Conservation (phyloP, 768 basidiomycete genomes). For the Asterophora parasitica region DNA sequence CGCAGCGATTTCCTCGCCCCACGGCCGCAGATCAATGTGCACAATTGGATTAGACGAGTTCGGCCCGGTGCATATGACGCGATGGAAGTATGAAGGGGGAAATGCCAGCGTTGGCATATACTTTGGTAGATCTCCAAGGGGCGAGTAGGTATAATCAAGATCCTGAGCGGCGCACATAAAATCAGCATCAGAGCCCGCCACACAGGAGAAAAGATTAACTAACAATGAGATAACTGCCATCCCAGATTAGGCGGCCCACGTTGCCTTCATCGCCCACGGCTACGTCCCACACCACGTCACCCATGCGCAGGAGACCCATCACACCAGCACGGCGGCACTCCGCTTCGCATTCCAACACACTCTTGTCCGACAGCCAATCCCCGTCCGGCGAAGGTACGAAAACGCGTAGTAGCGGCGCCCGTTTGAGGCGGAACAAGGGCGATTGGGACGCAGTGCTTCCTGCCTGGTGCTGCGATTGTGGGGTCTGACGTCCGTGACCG, state of each 20-base stretch:
- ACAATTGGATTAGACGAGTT: slow-evolving; percentile 53
- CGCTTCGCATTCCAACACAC: slow-evolving; percentile 76
- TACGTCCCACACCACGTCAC: slow-evolving; percentile 85
- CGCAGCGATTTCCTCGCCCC: slow-evolving; percentile 71
- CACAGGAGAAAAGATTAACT: slow-evolving; percentile 28
- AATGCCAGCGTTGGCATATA: slow-evolving; percentile 79
- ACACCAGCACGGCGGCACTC: slow-evolving; percentile 73
- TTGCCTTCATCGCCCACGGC: slow-evolving; percentile 86
- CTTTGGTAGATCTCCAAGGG: slow-evolving; percentile 70
- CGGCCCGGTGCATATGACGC: slow-evolving; percentile 66
- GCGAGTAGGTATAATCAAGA: slow-evolving; percentile 77
- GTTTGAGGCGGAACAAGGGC: slow-evolving; percentile 63
- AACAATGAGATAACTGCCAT: slow-evolving; percentile 84
- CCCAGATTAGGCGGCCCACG: slow-evolving; percentile 80
- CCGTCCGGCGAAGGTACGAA: slow-evolving; percentile 87
- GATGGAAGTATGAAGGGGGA: slow-evolving; percentile 86
- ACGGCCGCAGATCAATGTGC: slow-evolving; percentile 71
- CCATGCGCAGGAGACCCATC: slow-evolving; percentile 55
- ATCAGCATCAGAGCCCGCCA: slow-evolving; percentile 7
- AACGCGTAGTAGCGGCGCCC: slow-evolving; percentile 73
- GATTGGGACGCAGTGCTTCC: slow-evolving; percentile 35
- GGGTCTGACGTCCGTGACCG: slow-evolving; percentile 22
- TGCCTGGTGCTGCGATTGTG: slow-evolving; percentile 7
- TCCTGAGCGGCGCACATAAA: slow-evolving; percentile 44
- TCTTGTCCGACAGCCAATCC: slow-evolving; percentile 79